These are phyloP conservation scores for Penicillium dipodomyicola DNA, from an alignment of 495 filamentous ascomycete species.

Conservation along the genomic window DNA sequence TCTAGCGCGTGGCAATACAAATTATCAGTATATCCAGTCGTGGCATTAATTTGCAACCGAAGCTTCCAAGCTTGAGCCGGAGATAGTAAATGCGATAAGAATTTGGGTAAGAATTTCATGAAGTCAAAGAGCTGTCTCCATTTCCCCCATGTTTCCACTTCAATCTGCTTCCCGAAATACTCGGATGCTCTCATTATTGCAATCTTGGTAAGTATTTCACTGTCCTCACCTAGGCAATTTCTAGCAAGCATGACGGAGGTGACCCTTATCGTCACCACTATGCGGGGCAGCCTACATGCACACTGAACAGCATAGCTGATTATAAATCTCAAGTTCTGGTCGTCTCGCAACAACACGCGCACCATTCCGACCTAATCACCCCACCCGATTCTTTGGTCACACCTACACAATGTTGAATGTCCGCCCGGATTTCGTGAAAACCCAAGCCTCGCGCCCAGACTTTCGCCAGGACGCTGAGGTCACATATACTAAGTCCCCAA, in stretches of 20 bases:
- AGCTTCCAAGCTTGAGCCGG: too few species aligned
- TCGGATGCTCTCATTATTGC: neutral
- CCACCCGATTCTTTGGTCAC: conserved; percentile 19
- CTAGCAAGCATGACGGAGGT: neutral
- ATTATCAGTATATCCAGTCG: neutral
- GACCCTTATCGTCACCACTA: neutral
- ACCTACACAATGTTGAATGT: conserved; percentile 31
- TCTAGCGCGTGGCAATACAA: neutral
- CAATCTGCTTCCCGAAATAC: neutral
- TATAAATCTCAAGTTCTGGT: conserved; percentile 7
- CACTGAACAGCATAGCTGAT: conserved; percentile 6
- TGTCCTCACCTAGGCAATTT: neutral
- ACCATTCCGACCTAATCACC: neutral
- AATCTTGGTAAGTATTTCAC: conserved; percentile 9
- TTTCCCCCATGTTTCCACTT: conserved; percentile 4
- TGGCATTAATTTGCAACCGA: neutral
- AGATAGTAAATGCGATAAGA: conserved; percentile 4
- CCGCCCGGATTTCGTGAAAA: conserved; percentile 70
- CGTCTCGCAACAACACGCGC: neutral
- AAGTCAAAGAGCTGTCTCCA: neutral
- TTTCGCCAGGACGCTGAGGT: conserved; percentile 55
- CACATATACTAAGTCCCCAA: conserved; percentile 65
- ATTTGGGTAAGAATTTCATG: neutral
- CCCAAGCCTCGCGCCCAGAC: conserved; percentile 69
- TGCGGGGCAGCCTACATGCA: neutral